These are phyloP conservation scores for Mycena citricolor DNA, from an alignment of 1,284 basidiomycete species.

Conservation along the genomic window DNA sequence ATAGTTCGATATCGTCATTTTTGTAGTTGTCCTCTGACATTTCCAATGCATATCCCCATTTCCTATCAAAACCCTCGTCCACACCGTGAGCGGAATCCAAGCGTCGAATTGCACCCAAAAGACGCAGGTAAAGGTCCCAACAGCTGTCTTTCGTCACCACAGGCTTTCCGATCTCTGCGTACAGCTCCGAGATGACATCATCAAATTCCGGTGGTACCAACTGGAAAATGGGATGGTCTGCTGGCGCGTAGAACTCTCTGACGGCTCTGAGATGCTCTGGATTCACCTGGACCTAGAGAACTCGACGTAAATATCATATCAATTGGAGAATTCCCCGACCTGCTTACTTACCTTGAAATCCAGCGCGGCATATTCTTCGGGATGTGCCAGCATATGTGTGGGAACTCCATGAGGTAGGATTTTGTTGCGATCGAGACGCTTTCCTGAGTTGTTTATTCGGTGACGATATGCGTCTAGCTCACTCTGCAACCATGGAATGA, in stretches of 20 bases:
- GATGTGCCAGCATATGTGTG: conserved; percentile 1
- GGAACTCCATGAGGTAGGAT: conserved; percentile 15
- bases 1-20: no score
- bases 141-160: background rate
- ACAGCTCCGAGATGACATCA: conserved; percentile 4
- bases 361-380: background rate
- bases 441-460: conserved; percentile 1
- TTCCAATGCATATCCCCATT: no score
- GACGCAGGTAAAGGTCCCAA: conserved; percentile 4
- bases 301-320: background rate
- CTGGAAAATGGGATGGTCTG: conserved; percentile 11
- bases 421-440: conserved; percentile 5
- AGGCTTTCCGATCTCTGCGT: background rate
- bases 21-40: no score
- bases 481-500: conserved; percentile 10
- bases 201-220: conserved; percentile 12
- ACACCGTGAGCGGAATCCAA: no score
- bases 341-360: conserved; percentile 15
- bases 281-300: conserved; percentile 3
- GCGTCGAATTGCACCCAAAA: no score
- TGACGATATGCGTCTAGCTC: conserved; percentile 10
- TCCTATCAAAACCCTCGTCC: no score
- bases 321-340: background rate
- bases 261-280: conserved; percentile 5
- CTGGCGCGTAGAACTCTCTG: conserved; percentile 5